Percentiles rank a stretch among this genome's conserved stretches.
Evolutionary conservation across 495 filamentous ascomycete genomes (phyloP).

Genomic region (Tuber brumale): DNA sequence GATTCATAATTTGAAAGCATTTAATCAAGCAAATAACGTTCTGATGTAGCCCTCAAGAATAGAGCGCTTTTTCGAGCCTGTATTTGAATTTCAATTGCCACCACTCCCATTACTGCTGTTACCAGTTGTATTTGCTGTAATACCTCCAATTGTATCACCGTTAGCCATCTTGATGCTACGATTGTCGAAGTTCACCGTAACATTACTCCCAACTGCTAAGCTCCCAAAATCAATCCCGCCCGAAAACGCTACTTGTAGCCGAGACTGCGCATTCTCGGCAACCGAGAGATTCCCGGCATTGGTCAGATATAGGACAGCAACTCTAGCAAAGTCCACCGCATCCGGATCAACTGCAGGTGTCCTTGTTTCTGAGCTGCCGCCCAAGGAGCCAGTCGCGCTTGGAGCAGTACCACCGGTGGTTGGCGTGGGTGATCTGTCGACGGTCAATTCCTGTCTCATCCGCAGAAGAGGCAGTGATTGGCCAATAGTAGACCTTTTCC

Average conservation of each 20-base stretch:
- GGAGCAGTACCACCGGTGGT: constrained; percentile 25
- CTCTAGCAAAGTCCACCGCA: constrained; percentile 60
- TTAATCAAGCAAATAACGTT: constrained; percentile 17
- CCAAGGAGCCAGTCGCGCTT: constrained; percentile 42
- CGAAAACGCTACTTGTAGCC: constrained; percentile 53
- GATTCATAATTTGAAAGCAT: background rate
- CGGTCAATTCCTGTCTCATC: constrained; percentile 21
- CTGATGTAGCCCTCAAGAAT: constrained; percentile 17
- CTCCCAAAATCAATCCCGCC: constrained; percentile 38
- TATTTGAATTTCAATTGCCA: background rate
- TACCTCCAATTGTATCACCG: constrained; percentile 22
- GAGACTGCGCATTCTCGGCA: constrained; percentile 54
- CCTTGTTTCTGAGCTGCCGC: constrained; percentile 38
- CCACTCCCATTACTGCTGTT: constrained; percentile 3
- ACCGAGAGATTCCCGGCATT: constrained; percentile 50
- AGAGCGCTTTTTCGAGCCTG: constrained; percentile 16
- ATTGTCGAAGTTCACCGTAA: constrained; percentile 32
- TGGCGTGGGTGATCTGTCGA: constrained; percentile 33
- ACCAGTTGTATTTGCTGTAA: constrained; percentile 16
- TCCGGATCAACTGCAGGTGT: constrained; percentile 43
- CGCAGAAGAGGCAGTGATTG: constrained; percentile 37
- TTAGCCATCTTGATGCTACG: constrained; percentile 30
- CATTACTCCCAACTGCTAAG: constrained; percentile 21
- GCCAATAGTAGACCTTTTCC: constrained; percentile 37
- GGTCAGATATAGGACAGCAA: constrained; percentile 57